Percentiles rank a stretch among this genome's conserved stretches.
phyloP scores from a whole-genome alignment of 2,329 filamentous ascomycete species.

The Ploettnerulaceae sp. region DNA sequence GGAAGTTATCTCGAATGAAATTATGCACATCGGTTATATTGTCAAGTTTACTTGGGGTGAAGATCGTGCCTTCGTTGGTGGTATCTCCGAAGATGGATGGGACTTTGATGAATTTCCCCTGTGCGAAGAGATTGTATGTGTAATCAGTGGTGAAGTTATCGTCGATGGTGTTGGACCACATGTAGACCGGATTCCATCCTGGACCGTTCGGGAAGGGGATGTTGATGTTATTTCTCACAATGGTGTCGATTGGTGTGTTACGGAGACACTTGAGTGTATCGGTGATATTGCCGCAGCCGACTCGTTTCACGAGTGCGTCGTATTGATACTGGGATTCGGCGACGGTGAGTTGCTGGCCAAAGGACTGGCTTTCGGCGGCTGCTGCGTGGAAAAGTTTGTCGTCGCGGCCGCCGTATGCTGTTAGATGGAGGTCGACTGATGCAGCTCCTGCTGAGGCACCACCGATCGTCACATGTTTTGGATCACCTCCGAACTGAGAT shows the following conservation, averaged over 20 bases:
- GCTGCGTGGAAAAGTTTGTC: conserved; percentile 47
- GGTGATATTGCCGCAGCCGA: conserved; percentile 37
- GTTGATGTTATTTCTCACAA: conserved; percentile 42
- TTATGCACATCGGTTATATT: conserved; percentile 45
- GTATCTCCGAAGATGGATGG: conserved; percentile 52
- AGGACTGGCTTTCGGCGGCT: conserved; percentile 48
- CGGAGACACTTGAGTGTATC: conserved; percentile 45
- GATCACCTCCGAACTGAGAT: conserved; percentile 62
- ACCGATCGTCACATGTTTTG: conserved; percentile 49
- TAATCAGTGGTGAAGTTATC: conserved; percentile 46
- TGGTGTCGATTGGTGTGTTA: conserved; percentile 36
- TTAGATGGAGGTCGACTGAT: conserved; percentile 60
- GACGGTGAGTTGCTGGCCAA: conserved; percentile 44
- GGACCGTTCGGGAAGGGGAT: conserved; percentile 36
- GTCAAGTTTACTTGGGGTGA: conserved; percentile 47
- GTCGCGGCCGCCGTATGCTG: conserved; percentile 46
- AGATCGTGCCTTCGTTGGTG: conserved; percentile 62
- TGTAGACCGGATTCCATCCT: conserved; percentile 35
- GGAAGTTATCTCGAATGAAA: conserved; percentile 56
- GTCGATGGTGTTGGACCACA: conserved; percentile 38
- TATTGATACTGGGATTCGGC: conserved; percentile 49
- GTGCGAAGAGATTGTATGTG: conserved; percentile 44
- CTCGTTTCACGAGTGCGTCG: conserved; percentile 41
- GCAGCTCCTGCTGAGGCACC: conserved; percentile 58
- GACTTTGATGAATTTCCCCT: conserved; percentile 49